Evolutionary conservation across 208 protist species (phyloP).

Genomic region (Vickermania ingenoplastis): DNA sequence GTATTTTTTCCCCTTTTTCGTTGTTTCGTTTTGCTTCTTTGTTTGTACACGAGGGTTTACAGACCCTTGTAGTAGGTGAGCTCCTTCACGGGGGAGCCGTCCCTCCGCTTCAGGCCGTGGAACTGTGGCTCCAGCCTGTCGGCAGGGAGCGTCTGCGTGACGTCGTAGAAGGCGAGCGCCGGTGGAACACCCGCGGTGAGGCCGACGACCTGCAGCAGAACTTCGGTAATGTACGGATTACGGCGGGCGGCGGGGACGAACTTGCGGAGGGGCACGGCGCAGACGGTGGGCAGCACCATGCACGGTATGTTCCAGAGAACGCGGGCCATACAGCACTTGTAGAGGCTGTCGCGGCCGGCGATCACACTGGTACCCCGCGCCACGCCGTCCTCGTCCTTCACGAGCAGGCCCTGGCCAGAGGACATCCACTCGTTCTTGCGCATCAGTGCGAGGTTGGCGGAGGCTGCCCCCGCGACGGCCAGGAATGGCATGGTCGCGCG

Average conservation of each 20-base stretch:
- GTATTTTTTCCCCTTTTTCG: too few relatives aligned
- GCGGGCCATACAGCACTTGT: conserved; percentile 71
- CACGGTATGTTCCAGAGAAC: conserved; percentile 73
- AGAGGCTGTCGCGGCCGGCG: conserved; percentile 70
- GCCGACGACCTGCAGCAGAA: conserved; percentile 50
- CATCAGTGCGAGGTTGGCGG: conserved; percentile 86
- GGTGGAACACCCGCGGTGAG: conserved; percentile 61
- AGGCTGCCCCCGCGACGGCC: conserved; percentile 66
- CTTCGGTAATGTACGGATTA: conserved; percentile 31
- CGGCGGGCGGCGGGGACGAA: conserved; percentile 16
- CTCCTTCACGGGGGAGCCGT: conserved; percentile 51
- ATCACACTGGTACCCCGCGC: conserved; percentile 54
- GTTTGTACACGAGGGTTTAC: conserved; percentile 15
- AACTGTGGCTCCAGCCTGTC: conserved; percentile 48
- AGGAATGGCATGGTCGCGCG: conserved; percentile 78
- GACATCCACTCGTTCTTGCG: conserved; percentile 85
- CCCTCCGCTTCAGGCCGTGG: conserved; percentile 42
- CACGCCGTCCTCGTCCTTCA: conserved; percentile 79
- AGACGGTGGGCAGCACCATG: conserved; percentile 83
- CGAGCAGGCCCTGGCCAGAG: conserved; percentile 55
- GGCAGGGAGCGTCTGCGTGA: conserved; percentile 41
- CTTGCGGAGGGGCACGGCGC: conserved; percentile 54
- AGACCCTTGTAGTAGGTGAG: conserved; percentile 82
- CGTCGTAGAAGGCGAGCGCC: conserved; percentile 55
- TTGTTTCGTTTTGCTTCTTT: too few relatives aligned